Percentiles rank a stretch among this genome's conserved stretches.
These are phyloP conservation scores for Thalia dealbata DNA, from an alignment of 176 grass and related monocot genomes.

Conservation along the genomic window DNA sequence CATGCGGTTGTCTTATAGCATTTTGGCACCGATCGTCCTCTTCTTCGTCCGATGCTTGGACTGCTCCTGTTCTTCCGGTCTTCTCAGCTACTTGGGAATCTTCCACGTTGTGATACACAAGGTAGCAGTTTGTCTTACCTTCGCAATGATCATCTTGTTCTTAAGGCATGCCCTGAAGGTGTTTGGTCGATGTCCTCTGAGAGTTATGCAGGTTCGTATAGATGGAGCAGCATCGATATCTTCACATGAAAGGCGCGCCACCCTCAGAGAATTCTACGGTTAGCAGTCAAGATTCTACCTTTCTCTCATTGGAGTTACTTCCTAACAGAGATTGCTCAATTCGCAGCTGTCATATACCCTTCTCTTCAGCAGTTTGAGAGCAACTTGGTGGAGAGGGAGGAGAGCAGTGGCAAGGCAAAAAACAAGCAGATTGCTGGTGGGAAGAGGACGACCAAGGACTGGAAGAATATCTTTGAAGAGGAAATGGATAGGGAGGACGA, in stretches of 20 bases:
- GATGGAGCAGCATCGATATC: slow-evolving; percentile 84
- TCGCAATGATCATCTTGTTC: not conserved
- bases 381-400: slow-evolving; percentile 38
- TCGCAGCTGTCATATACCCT: slow-evolving; percentile 11
- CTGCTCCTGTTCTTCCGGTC: slow-evolving; percentile 70
- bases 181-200: not conserved
- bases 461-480: slow-evolving; percentile 41
- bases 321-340: not conserved
- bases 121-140: slow-evolving; percentile 24
- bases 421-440: slow-evolving; percentile 59
- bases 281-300: too few relatives aligned
- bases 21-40: slow-evolving; percentile 84
- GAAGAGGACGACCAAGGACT: slow-evolving; percentile 47
- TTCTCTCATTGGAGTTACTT: too few relatives aligned
- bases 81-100: slow-evolving; percentile 86
- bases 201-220: slow-evolving; percentile 60
- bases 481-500: slow-evolving; percentile 86
- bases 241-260: slow-evolving; percentile 75
- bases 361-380: slow-evolving; percentile 10
- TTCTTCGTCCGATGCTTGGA: slow-evolving; percentile 97
- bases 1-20: slow-evolving; percentile 91
- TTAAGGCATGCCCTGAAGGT: not conserved
- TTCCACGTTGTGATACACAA: slow-evolving; percentile 89
- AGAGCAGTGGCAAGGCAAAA: slow-evolving; percentile 52
- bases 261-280: slow-evolving; percentile 91